phyloP scores from a whole-genome alignment of 73 alveolate species.

The Halteria grandinella region DNA sequence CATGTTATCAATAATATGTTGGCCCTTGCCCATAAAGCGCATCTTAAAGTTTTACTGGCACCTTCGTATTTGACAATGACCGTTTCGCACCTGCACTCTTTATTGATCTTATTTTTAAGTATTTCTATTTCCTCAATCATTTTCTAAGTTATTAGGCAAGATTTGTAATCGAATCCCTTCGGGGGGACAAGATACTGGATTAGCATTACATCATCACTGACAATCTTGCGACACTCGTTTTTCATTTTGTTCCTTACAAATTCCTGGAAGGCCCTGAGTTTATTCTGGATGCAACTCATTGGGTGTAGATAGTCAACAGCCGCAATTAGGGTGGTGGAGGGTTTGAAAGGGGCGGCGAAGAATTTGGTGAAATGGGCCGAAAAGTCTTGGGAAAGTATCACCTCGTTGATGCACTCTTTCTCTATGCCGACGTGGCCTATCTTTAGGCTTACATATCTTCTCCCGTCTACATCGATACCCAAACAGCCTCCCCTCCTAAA shows the following conservation, averaged over 20 bases:
- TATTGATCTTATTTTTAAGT: constrained; percentile 45
- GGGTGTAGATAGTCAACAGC: constrained; percentile 64
- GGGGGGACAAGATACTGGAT: constrained; percentile 9
- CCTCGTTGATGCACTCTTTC: constrained; percentile 64
- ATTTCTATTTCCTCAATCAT: constrained; percentile 19
- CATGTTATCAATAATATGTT: constrained; percentile 64
- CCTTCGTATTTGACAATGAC: constrained; percentile 49
- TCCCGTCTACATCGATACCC: constrained; percentile 80
- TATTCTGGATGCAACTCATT: constrained; percentile 61
- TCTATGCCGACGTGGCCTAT: constrained; percentile 84
- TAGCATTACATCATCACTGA: neutral
- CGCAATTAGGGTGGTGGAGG: constrained; percentile 47
- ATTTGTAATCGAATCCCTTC: too few species aligned
- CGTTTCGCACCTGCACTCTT: constrained; percentile 49
- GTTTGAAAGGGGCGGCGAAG: neutral
- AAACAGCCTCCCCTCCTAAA: constrained; percentile 84
- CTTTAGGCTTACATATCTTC: constrained; percentile 77
- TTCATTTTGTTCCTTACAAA: neutral
- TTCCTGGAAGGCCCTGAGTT: constrained; percentile 56
- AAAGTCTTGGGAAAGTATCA: constrained; percentile 9
- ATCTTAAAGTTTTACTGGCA: constrained; percentile 45
- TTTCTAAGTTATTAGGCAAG: neutral
- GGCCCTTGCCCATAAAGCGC: constrained; percentile 76
- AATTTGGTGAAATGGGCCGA: neutral
- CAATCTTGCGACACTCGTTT: neutral